A percentile compares a stretch with the other conserved stretches of the same genome.
Conservation (phyloP, 2,329 filamentous ascomycete genomes). For the Sordariomycetes sp. region DNA sequence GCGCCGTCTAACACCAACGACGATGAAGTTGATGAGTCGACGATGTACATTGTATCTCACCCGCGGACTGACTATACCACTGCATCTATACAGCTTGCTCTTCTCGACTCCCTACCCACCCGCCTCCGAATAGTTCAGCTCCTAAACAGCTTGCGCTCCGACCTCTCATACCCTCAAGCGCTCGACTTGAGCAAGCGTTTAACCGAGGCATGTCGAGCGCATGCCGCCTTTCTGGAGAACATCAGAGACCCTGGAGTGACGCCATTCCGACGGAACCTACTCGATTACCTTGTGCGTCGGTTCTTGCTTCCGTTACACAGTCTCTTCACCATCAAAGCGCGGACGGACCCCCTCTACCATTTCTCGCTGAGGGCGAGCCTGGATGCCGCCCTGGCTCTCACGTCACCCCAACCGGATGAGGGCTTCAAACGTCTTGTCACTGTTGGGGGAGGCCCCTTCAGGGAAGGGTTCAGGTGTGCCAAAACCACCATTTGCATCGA, state of each 20-base stretch:
- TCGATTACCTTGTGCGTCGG: conserved; percentile 40
- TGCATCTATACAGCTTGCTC: conserved; percentile 21
- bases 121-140: conserved; percentile 22
- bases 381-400: conserved; percentile 26
- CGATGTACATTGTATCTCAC: conserved; percentile 10
- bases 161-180: conserved; percentile 21
- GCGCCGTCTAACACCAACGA: conserved; percentile 24
- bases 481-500: conserved; percentile 21
- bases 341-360: conserved; percentile 32
- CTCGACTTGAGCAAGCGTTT: conserved; percentile 22
- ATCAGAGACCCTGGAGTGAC: conserved; percentile 11
- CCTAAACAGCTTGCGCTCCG: conserved; percentile 20
- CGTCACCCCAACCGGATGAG: conserved; percentile 22
- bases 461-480: conserved; percentile 24
- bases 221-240: conserved; percentile 11
- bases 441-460: conserved; percentile 27
- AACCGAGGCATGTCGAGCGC: conserved; percentile 13
- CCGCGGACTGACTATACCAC: conserved; percentile 17
- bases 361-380: conserved; percentile 36
- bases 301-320: conserved; percentile 45
- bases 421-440: conserved; percentile 24
- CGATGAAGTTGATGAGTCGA: conserved; percentile 12
- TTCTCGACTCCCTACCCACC: conserved; percentile 22
- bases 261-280: conserved; percentile 33
- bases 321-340: conserved; percentile 30